Percentiles rank a stretch among this genome's conserved stretches.
phyloP scores from a whole-genome alignment of 257 asterid genomes.

The Salvia splendens region DNA sequence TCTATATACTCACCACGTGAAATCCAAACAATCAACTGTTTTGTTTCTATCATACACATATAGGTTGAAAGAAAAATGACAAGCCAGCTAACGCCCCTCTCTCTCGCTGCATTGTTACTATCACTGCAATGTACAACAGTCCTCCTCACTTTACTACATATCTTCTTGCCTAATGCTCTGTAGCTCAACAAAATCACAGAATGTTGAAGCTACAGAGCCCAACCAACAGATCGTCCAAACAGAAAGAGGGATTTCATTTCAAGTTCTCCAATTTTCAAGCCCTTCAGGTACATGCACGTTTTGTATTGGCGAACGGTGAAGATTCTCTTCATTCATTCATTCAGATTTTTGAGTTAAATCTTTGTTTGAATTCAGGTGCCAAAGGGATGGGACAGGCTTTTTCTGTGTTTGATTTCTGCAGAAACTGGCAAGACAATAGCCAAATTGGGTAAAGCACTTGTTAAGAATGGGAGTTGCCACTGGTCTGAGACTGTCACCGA shows the following conservation, averaged over 20 bases:
- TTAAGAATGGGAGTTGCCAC: conserved; percentile 69
- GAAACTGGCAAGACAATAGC: conserved; percentile 75
- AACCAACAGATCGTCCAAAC: conserved; percentile 37
- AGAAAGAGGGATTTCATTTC: conserved; percentile 67
- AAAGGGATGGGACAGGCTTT: conserved; percentile 92
- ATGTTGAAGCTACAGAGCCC: conserved; percentile 78
- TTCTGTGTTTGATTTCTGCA: conserved; percentile 51
- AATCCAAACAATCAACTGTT: conserved; percentile 1
- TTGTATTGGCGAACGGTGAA: conserved; percentile 1
- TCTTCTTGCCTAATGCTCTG: conserved; percentile 27
- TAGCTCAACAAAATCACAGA: conserved; percentile 33
- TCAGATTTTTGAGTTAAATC: too few relatives aligned
- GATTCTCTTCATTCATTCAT: neutral
- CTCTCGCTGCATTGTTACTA: conserved; percentile 38
- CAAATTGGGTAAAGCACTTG: conserved; percentile 66
- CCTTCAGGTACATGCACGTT: conserved; percentile 63
- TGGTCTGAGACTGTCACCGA: conserved; percentile 80
- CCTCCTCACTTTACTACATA: conserved; percentile 13
- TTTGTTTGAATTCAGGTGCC: conserved; percentile 60
- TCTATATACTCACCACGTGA: conserved; percentile 17
- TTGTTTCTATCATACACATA: conserved; percentile 17
- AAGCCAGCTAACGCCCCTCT: conserved; percentile 46
- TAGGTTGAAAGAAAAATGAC: conserved; percentile 54
- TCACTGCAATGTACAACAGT: conserved; percentile 33
- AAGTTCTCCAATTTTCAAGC: conserved; percentile 87